Evolutionary conservation across 176 grass and related monocot species (phyloP).

Genomic region (Cenchrus americanus): DNA sequence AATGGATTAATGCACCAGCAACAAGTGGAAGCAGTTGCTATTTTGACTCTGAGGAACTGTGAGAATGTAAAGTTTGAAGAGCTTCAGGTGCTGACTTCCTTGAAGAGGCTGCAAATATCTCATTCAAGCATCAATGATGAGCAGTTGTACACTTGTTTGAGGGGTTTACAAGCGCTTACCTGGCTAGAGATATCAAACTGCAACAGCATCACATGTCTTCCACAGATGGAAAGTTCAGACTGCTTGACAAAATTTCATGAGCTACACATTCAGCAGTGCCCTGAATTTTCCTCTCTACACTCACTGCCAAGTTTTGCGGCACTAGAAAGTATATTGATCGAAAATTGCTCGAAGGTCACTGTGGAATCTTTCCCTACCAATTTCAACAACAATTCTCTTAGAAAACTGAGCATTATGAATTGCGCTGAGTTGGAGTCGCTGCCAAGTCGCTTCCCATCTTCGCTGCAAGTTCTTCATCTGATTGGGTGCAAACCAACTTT

Average conservation of each 20-base stretch:
- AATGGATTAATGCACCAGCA: constrained; percentile 48
- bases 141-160: constrained; percentile 39
- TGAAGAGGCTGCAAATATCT: constrained; percentile 48
- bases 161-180: constrained; percentile 11
- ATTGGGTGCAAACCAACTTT: constrained; percentile 50
- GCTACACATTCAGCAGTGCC: constrained; percentile 52
- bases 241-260: constrained; percentile 43
- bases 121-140: constrained; percentile 43
- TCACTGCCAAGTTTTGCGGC: constrained; percentile 36
- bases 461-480: constrained; percentile 50
- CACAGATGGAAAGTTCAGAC: constrained; percentile 29
- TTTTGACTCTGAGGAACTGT: constrained; percentile 47
- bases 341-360: constrained; percentile 53
- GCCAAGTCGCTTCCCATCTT: constrained; percentile 55
- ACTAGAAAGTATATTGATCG: constrained; percentile 46
- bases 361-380: constrained; percentile 50
- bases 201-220: constrained; percentile 50
- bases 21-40: constrained; percentile 36
- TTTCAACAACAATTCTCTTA: constrained; percentile 47
- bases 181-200: constrained; percentile 50
- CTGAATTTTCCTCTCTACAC: constrained; percentile 39
- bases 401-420: constrained; percentile 55
- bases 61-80: constrained; percentile 36
- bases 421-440: constrained; percentile 47
- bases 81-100: constrained; percentile 39